These are phyloP conservation scores for Botryotinia convoluta DNA, from an alignment of 2,329 filamentous ascomycete genomes.

Conservation along the genomic window DNA sequence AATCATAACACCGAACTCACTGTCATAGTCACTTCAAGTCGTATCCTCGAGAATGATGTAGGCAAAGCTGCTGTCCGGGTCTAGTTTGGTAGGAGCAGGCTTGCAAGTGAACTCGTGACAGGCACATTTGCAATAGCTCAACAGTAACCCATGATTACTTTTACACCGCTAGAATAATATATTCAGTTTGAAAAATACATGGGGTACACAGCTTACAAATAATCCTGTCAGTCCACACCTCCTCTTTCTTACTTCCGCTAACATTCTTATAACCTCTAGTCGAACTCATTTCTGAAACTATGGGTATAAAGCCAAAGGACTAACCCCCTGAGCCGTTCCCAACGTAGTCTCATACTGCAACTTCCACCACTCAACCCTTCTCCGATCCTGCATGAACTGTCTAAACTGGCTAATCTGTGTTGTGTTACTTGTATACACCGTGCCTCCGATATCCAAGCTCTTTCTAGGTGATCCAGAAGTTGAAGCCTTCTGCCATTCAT, in stretches of 20 bases:
- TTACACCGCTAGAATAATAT: background rate
- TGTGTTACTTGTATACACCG: background rate
- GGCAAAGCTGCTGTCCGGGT: no score
- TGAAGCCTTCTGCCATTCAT: background rate
- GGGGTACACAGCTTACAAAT: background rate
- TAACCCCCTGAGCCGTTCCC: background rate
- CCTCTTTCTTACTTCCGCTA: no score
- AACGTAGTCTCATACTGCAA: constrained; percentile 1
- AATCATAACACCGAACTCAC: no score
- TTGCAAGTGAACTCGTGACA: no score
- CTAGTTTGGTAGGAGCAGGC: no score
- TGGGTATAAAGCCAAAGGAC: background rate
- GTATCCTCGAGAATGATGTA: no score
- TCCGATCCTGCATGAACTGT: constrained; percentile 5
- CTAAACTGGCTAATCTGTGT: background rate
- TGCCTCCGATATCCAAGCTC: background rate
- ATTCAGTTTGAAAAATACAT: background rate
- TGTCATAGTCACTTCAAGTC: no score
- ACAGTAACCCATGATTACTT: no score
- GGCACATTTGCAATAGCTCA: no score
- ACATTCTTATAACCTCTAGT: no score
- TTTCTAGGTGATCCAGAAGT: background rate
- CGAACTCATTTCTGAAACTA: background rate
- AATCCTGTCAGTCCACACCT: no score
- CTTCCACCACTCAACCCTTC: constrained; percentile 1